Evolutionary conservation across 768 basidiomycete genomes (phyloP).

Genomic region (Lentinula detonsa): DNA sequence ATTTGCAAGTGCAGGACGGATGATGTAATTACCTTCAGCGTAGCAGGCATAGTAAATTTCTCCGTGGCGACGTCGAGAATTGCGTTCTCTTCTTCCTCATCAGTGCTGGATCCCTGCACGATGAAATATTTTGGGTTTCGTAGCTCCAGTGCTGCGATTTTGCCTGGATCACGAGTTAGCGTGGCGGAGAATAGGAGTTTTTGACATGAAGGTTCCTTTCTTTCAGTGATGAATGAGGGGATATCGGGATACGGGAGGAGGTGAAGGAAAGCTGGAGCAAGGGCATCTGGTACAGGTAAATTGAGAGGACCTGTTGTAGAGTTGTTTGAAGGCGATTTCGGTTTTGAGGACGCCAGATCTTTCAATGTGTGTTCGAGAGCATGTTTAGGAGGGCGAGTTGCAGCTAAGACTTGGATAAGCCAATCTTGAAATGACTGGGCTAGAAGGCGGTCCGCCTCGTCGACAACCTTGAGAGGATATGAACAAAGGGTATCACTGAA

Average conservation of each 20-base stretch:
- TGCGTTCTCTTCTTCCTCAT: conserved; percentile 11
- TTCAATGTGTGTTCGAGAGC: neutral
- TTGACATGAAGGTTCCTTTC: conserved; percentile 68
- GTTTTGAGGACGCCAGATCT: neutral
- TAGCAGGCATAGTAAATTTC: conserved; percentile 76
- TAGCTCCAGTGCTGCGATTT: conserved; percentile 77
- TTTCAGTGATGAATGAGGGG: conserved; percentile 51
- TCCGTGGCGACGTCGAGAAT: conserved; percentile 59
- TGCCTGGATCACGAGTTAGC: conserved; percentile 90
- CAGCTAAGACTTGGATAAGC: conserved; percentile 79
- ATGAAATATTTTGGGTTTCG: conserved; percentile 83
- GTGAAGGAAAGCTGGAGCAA: conserved; percentile 56
- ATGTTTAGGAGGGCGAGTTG: conserved; percentile 39
- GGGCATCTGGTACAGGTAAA: conserved; percentile 36
- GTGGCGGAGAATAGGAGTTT: conserved; percentile 97
- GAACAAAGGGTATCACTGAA: neutral
- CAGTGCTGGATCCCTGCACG: conserved; percentile 47
- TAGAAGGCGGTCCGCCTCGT: conserved; percentile 95
- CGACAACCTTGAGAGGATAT: conserved; percentile 65
- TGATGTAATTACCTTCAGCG: conserved; percentile 51
- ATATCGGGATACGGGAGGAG: conserved; percentile 31
- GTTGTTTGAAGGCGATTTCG: neutral
- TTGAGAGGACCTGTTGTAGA: conserved; percentile 8
- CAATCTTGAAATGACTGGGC: conserved; percentile 96
- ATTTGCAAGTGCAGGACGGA: neutral